Percentiles rank a stretch among this genome's conserved stretches.
Evolutionary conservation across 805 yeast genomes (phyloP).

Genomic region (Pichia scutulata): DNA sequence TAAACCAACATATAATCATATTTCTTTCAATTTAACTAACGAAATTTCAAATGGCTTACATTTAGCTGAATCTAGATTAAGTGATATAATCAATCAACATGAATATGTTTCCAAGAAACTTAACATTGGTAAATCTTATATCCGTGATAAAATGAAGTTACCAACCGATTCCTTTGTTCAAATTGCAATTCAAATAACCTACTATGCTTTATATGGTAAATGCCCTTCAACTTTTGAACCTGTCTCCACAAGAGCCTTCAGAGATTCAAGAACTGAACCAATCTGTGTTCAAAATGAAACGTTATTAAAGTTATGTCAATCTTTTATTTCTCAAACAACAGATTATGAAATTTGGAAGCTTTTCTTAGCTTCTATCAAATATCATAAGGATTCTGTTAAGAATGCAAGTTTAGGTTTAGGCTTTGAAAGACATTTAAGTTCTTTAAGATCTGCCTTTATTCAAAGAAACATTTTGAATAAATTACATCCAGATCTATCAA

Average conservation of each 20-base stretch:
- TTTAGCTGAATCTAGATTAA: constrained; percentile 49
- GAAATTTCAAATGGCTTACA: constrained; percentile 43
- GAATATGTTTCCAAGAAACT: constrained; percentile 37
- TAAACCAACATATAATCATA: constrained; percentile 31
- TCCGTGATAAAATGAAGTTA: constrained; percentile 34
- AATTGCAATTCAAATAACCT: constrained; percentile 43
- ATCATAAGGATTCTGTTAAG: constrained; percentile 41
- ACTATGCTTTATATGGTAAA: constrained; percentile 49
- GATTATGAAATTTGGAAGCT: constrained; percentile 38
- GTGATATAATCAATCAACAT: constrained; percentile 52
- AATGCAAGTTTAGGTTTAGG: constrained; percentile 57
- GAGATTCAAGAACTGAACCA: constrained; percentile 63
- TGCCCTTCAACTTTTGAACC: constrained; percentile 35
- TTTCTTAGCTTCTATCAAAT: constrained; percentile 43
- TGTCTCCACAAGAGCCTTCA: constrained; percentile 59
- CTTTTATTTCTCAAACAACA: constrained; percentile 51
- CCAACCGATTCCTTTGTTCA: constrained; percentile 47
- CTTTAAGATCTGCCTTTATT: constrained; percentile 49
- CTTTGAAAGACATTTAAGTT: constrained; percentile 65
- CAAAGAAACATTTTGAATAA: constrained; percentile 39
- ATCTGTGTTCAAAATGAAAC: constrained; percentile 55
- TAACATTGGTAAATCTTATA: constrained; percentile 26
- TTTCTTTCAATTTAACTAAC: constrained; percentile 33
- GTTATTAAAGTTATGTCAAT: constrained; percentile 46
- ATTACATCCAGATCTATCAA: constrained; percentile 37